A percentile compares a stretch with the other conserved stretches of the same genome.
Evolutionary conservation across 306 rosid genomes (phyloP).

Genomic region (Luffa aegyptiaca): DNA sequence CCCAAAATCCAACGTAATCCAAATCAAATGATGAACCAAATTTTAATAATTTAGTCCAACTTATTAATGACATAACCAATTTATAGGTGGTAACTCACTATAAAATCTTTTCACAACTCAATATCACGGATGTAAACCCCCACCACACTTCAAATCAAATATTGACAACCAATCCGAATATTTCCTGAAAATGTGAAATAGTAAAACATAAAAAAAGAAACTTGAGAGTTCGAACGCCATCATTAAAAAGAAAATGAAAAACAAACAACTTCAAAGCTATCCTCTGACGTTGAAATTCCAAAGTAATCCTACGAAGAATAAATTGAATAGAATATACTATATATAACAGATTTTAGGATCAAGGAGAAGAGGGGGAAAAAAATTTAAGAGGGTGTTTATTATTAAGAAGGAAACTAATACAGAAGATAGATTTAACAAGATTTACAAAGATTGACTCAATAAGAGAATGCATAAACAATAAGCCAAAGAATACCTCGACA

Average conservation of each 20-base stretch:
- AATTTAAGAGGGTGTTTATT: background rate
- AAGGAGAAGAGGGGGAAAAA: background rate
- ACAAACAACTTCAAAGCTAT: background rate
- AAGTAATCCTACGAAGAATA: background rate
- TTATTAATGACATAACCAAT: background rate
- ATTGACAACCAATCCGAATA: background rate
- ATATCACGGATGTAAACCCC: background rate
- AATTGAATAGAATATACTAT: background rate
- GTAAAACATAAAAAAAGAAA: background rate
- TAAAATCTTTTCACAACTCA: background rate
- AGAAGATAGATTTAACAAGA: background rate
- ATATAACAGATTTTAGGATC: background rate
- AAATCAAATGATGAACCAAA: background rate
- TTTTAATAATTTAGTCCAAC: background rate
- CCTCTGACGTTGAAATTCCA: background rate
- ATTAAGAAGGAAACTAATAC: background rate
- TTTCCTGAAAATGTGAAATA: slow-evolving; percentile 6
- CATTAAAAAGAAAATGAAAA: background rate
- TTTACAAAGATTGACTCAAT: background rate
- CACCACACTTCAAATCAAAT: background rate
- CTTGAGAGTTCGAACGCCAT: background rate
- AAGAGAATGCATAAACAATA: background rate
- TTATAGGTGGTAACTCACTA: background rate
- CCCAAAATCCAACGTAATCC: background rate
- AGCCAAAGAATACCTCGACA: background rate